A percentile compares a stretch with the other conserved stretches of the same genome.
phyloP scores from a whole-genome alignment of 225 moss, liverwort and hornwort species.

The Physcomitrium patens region DNA sequence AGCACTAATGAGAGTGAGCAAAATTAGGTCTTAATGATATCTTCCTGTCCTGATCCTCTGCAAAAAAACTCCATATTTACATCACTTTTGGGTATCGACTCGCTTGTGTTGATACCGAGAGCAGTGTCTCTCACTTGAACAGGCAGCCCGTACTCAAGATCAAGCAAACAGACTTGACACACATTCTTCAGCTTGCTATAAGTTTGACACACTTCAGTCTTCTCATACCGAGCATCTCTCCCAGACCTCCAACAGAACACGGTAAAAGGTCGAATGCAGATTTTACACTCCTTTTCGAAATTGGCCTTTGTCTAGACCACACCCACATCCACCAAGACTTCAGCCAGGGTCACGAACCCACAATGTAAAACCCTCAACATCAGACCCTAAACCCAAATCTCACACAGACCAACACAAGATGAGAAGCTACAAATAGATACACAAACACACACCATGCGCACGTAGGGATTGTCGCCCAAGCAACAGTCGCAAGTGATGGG shows the following conservation, averaged over 20 bases:
- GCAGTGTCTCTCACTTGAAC: slow-evolving; percentile 37
- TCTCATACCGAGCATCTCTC: slow-evolving; percentile 93
- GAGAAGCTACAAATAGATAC: neutral
- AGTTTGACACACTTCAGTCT: slow-evolving; percentile 95
- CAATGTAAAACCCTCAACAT: neutral
- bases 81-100: slow-evolving; percentile 92
- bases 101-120: slow-evolving; percentile 61
- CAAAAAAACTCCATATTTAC: slow-evolving; percentile 96
- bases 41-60: slow-evolving; percentile 92
- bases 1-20: too few species aligned
- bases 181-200: slow-evolving; percentile 98
- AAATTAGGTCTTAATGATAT: too few species aligned
- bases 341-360: neutral
- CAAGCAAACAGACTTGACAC: slow-evolving; percentile 94
- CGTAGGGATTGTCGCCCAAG: slow-evolving; percentile 95
- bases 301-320: slow-evolving; percentile 85
- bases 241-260: slow-evolving; percentile 99
- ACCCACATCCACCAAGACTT: neutral
- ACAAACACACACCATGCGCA: slow-evolving; percentile 78
- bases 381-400: slow-evolving; percentile 12
- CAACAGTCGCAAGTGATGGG: slow-evolving; percentile 99
- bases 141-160: slow-evolving; percentile 33
- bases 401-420: neutral
- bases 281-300: slow-evolving; percentile 99
- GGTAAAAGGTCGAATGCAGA: slow-evolving; percentile 92